Base-by-base conservation (phyloP, 2,329 filamentous ascomycete genomes). In the Botryotinia globosa region DNA sequence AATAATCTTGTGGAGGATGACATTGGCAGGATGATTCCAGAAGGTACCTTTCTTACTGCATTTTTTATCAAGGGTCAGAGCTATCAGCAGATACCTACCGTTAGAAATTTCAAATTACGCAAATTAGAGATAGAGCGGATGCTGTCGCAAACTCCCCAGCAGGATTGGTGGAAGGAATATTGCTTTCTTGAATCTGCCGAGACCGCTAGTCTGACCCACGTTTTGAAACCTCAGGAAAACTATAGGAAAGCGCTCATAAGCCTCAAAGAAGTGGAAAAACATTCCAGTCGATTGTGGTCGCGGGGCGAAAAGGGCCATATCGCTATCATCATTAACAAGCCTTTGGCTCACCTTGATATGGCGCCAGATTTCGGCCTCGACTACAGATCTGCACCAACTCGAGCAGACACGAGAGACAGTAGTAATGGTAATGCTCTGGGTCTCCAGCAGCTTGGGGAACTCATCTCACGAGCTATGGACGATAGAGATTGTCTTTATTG, bases 131-230 rank as follows among this genome's bases (percentile, higher is more conserved):
- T 62, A 6, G 54, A 70, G 22, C 14, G 16, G 2, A 62, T 62
- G 2, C 20, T 70, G 6, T 70, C 54, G 22, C 14, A 51, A 20
- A 14, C 29, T 7, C 68, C 54, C 1, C 42, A 34, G 8, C 54
- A 42, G 37, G 25, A 48, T 20, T 70, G 68, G 68, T 62, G 68
- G 68, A 51, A 29, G 16, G 42, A 70, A 16, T 70, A 51, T 8
- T 70, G 68, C 18, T 51, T 70, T 29, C 44, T 70, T 8, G 56
- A 70, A 14, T 7, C 9, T 8, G 56, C 34, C 22, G 68, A n/a
- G 18, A 62, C 25, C 8, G 10, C 8, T 12, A 61, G 42, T n/a
- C 12, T 62, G 14, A 51, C 39, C 10, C 25, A 48, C 5, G 51
- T 62, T 37, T 4, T 70, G 22, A 39, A 45, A 10, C 39, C 54